phyloP scores from a whole-genome alignment of 2,329 filamentous ascomycete species.

The Blumeriella jaapii region DNA sequence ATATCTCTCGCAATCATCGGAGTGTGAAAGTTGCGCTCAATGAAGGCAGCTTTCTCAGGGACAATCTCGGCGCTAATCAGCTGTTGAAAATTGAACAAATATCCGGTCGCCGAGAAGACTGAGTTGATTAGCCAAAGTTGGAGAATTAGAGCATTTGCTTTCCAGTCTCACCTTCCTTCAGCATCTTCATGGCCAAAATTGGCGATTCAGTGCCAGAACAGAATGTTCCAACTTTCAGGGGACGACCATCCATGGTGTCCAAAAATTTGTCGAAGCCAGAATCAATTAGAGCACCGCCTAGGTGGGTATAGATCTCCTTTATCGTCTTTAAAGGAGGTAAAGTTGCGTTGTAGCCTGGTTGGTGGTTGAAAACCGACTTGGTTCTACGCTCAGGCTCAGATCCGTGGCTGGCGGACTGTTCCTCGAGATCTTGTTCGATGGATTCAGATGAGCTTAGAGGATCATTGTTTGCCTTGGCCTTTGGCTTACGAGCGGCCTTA shows the following conservation, averaged over 20 bases:
- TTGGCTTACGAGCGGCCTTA: no score
- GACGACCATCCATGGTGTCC: neutral
- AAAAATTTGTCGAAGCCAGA: neutral
- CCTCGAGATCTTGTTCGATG: no score
- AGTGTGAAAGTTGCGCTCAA: slow-evolving; percentile 45
- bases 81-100: slow-evolving; percentile 33
- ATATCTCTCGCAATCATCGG: slow-evolving; percentile 47
- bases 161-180: neutral
- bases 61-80: slow-evolving; percentile 53
- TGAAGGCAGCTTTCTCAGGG: slow-evolving; percentile 52
- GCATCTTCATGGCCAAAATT: slow-evolving; percentile 1
- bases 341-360: neutral
- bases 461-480: no score
- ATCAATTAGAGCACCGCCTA: neutral
- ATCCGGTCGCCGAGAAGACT: neutral
- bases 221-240: slow-evolving; percentile 2
- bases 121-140: neutral
- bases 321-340: neutral
- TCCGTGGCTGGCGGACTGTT: no score
- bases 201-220: slow-evolving; percentile 3
- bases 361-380: neutral
- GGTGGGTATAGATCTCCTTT: neutral
- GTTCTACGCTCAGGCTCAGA: no score
- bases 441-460: no score
- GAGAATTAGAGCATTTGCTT: neutral